Conservation (phyloP, 306 rosid genomes). For the Lathyrus sativus region DNA sequence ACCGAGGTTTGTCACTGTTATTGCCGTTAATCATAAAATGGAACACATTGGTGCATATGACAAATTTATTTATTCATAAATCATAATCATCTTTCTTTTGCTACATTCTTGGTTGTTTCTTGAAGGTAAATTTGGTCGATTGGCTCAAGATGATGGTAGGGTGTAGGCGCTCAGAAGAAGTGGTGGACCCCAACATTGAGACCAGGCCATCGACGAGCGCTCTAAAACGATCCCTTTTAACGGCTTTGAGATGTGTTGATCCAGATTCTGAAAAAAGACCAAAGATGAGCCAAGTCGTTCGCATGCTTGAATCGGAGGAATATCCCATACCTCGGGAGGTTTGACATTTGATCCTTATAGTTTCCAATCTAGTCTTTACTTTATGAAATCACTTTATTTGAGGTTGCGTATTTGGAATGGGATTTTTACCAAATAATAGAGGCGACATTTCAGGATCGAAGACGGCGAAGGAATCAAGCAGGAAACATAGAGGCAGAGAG, state of each 20-base stretch:
- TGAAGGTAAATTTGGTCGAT: slow-evolving; percentile 64
- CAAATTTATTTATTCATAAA: slow-evolving; percentile 2
- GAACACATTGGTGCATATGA: neutral
- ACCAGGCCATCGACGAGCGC: slow-evolving; percentile 75
- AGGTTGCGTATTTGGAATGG: slow-evolving; percentile 23
- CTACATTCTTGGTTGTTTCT: slow-evolving; percentile 20
- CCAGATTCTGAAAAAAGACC: slow-evolving; percentile 81
- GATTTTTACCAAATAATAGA: slow-evolving; percentile 20
- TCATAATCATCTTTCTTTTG: slow-evolving; percentile 20
- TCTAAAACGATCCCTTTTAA: slow-evolving; percentile 73
- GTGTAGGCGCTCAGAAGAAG: slow-evolving; percentile 79
- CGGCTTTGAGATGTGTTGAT: slow-evolving; percentile 89
- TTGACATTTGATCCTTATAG: slow-evolving; percentile 38
- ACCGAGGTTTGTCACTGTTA: slow-evolving; percentile 56
- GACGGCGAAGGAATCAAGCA: slow-evolving; percentile 56
- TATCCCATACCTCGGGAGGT: slow-evolving; percentile 86
- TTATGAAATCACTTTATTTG: neutral
- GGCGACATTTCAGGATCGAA: slow-evolving; percentile 56
- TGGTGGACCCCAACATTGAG: slow-evolving; percentile 77
- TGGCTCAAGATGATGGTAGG: slow-evolving; percentile 80
- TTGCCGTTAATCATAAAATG: slow-evolving; percentile 5
- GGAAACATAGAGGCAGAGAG: slow-evolving; percentile 47
- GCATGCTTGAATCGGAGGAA: slow-evolving; percentile 88
- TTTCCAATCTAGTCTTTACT: neutral
- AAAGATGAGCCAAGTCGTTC: slow-evolving; percentile 80